Evolutionary conservation across 2,329 filamentous ascomycete species (phyloP), one percentile per base, ranked within the genome.

Genomic region (Bipolaris gigantea): DNA sequence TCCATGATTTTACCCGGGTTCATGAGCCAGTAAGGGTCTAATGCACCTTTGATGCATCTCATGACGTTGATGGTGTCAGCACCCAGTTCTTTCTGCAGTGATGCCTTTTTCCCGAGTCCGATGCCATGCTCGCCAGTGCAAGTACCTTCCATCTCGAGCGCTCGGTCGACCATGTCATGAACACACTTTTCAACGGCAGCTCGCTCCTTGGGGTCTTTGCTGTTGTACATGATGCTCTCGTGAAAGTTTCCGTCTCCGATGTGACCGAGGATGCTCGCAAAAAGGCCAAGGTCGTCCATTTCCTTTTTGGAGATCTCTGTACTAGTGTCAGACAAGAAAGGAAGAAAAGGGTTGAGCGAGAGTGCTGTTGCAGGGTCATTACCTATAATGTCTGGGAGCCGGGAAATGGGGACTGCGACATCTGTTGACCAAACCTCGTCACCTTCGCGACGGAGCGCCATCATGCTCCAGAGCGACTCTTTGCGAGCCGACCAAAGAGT

Each of bases 241-340:
- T 97, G 92, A 77, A 97, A 97, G 74, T 97, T 97, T 34, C 92
- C 92, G 69, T 96, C 92, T 11, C 92, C 92, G 52, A 97, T 88
- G 69, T 97, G 92, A 3, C 92, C 92, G 4, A 97, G 79, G 25
- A 96, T 89, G 66, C 89, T 92, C 1, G 91, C 90, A 71, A 96
- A 96, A 1, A 96, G 77, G 0, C 90, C 91, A 10, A 96, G 80
- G 11, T 90, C 86, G 66, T 93, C 89, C 82, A 96, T 87, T 68
- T 96, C 90, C 70, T 90, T 89, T 78, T 96, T 96, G 59, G 89
- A 92, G 39, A 91, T 80, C 71, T 96, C 92, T 79, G 83, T 7
- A 19, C 1, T n/a, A 5, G 18, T 33, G 30, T 71, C 40, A 66
- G 63, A 30, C 10, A 42, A 10, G 15, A 5, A 48, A 40, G 65